Base-by-base conservation (phyloP, 208 protist genomes). In the Wallacemonas collosoma region DNA sequence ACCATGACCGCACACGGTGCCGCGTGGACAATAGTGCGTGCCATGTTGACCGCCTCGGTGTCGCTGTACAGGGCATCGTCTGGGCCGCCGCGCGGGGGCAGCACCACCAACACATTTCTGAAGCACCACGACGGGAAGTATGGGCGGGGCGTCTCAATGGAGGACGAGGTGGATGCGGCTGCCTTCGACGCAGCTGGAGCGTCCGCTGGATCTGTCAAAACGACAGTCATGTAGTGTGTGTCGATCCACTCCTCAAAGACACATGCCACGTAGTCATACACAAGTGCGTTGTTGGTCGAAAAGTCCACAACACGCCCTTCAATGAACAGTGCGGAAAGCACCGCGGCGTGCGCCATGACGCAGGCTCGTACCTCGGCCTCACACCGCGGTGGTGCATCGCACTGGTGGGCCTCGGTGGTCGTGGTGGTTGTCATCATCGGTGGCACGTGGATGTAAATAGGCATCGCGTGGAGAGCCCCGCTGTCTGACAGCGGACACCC, bases 241-340 rank as follows among this genome's bases (percentile, higher is more conserved):
- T 40, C 36, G 17, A 90, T 70, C 8, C 88, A 64, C 69, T 86
- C 84, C 38, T 82, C 77, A 64, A 91, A 83, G 61, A 91, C 61
- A 73, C 81, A 93, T 17, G 39, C 58, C 15, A 90, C 81, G 65
- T 95, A 95, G 17, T 80, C 80, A 12, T 70, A 39, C 5, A 95
- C 72, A 1, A 81, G 1, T 0, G 63, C 26, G 68, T 86, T 9
- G 67, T 91, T 79, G 36, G 79, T 88, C 26, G 76, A 79, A 44
- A 95, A 85, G 40, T 68, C 69, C 26, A 85, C 87, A 0, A 82
- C 82, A 1, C 90, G 80, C 36, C 90, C 90, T 68, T 95, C 87
- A 14, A 93, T 74, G 75, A 86, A 95, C 17, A 95, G 69, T 12
- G 81, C 83, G 12, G 87, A 88, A 3, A 95, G 67, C 12, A 93